Base-by-base conservation (phyloP, 108 stramenopile species). In the Parietichytrium sp. region DNA sequence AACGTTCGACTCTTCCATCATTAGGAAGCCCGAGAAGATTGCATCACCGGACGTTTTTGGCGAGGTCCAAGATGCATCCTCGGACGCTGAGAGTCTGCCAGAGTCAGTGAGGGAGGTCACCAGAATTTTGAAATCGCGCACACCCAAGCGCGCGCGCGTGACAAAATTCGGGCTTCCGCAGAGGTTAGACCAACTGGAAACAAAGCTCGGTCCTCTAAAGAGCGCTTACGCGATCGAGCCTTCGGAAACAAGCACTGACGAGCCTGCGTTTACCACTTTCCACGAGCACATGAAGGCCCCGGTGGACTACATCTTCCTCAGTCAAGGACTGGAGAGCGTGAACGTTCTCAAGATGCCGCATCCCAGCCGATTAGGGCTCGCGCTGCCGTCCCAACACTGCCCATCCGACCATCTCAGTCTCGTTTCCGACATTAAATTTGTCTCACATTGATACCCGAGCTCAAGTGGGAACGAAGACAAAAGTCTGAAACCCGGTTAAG, bases 221-320 rank as follows among this genome's bases (percentile, higher is more conserved):
- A 85, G 85, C 31, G 83, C 84, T 18, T 85, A 85, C 36, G 84
- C 85, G 7, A 55, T 84, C 31, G 61, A 72, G 31, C 72, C 83
- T 23, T 33, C 81, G 10, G 47, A 47, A 4, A 72, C 38, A 33
- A 79, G 81, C 6, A 85, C 85, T 4, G 84, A 84, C 27, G 85
- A 85, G 84, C 85, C 85, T 42, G 85, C 85, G 7, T 85, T 82
- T 49, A 85, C 83, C 18, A 82, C 20, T 4, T 85, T 78, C 55
- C 84, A 84, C 23, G 83, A 81, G 30, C 29, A 30, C 31, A 84
- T 85, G 47, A 25, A 84, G 84, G 85, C 84, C 8, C 81, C 85
- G 3, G 85, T 85, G 15, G 85, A 85, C 55, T 85, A 85, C 55
- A 38, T 85, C 0, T 85, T 84, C 26, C 82, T 78, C 72, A 84